A percentile compares a stretch with the other conserved stretches of the same genome.
phyloP scores from a whole-genome alignment of 2,329 filamentous ascomycete genomes.

The Monilinia polystroma region DNA sequence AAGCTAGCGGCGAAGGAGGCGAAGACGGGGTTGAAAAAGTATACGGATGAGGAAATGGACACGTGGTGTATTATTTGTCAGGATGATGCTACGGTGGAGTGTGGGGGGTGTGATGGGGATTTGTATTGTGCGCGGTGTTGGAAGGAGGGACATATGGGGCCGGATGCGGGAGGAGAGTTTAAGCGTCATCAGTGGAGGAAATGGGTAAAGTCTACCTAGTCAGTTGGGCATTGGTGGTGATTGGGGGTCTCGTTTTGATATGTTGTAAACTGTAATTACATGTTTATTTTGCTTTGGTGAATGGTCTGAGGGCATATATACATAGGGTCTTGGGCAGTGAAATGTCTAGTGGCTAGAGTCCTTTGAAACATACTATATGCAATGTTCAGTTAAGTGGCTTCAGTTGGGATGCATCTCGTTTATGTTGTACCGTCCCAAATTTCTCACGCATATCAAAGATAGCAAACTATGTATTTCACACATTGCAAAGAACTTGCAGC shows the following conservation, averaged over 20 bases:
- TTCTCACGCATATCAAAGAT: background rate
- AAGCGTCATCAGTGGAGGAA: constrained; percentile 65
- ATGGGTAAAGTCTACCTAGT: constrained; percentile 46
- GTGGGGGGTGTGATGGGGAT: constrained; percentile 68
- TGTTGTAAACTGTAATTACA: background rate
- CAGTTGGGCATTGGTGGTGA: background rate
- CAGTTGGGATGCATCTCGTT: background rate
- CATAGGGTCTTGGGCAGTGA: background rate
- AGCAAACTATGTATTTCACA: too few relatives aligned
- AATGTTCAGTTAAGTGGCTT: too few relatives aligned
- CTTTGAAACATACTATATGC: background rate
- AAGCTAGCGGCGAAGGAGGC: constrained; percentile 1
- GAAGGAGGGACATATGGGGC: constrained; percentile 75
- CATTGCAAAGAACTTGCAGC: too few relatives aligned
- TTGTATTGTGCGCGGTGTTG: constrained; percentile 78
- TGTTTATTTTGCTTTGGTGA: background rate
- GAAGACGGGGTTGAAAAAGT: constrained; percentile 37
- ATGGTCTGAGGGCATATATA: background rate
- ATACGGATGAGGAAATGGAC: constrained; percentile 69
- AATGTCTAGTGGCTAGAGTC: background rate
- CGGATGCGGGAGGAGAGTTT: constrained; percentile 68
- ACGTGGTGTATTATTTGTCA: constrained; percentile 82
- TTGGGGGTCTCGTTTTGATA: background rate
- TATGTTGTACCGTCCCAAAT: background rate
- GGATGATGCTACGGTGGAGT: constrained; percentile 72